Base-by-base conservation (phyloP, 768 basidiomycete genomes). In the Leccinum obscurum region DNA sequence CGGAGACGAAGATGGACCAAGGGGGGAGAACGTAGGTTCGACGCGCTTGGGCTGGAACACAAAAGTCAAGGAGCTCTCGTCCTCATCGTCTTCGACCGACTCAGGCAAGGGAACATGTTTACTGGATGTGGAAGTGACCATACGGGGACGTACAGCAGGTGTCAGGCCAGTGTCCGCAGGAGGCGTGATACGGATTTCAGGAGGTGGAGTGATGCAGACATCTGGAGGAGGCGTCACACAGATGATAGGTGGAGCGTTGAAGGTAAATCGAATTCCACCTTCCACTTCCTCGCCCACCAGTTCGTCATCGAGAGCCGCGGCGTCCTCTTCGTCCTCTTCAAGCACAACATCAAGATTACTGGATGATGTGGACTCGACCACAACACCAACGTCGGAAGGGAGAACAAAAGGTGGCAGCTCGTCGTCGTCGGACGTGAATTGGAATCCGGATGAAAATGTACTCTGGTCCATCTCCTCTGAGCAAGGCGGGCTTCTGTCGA, bases 241-340 rank as follows among this genome's bases (percentile, higher is more conserved):
- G 59, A 66, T 64, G 48, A 65, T 62, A 46, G 71, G 74, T n/a
- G 90, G 86, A 20, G 86, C 83, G 3, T 83, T 85, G 62, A 92
- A 90, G 3, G 81, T 88, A 65, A 92, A 90, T 62, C 81, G 85
- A 68, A 92, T 89, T 6, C 90, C 90, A 32, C 86, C 80, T 54
- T 81, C 84, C 48, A 83, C 82, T 58, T 70, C 73, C 61, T 87
- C 83, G 32, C 85, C 86, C 57, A 85, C 78, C 64, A 85, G 80
- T 48, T 84, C 81, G 14, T 81, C 81, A 26, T 77, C 77, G 5
- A 67, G 66, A 20, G 70, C 77, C 22, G 68, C 66, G 66, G 54
- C 52, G 6, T 63, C 60, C 4, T 71, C 69, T 44, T 76, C 73
- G 3, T 73, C 69, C 44, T 84, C 84, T 58, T 82, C 80, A 28